Percentiles rank a stretch among this genome's conserved stretches.
phyloP scores from a whole-genome alignment of 2,329 filamentous ascomycete species.

The Neonectria coccinea region DNA sequence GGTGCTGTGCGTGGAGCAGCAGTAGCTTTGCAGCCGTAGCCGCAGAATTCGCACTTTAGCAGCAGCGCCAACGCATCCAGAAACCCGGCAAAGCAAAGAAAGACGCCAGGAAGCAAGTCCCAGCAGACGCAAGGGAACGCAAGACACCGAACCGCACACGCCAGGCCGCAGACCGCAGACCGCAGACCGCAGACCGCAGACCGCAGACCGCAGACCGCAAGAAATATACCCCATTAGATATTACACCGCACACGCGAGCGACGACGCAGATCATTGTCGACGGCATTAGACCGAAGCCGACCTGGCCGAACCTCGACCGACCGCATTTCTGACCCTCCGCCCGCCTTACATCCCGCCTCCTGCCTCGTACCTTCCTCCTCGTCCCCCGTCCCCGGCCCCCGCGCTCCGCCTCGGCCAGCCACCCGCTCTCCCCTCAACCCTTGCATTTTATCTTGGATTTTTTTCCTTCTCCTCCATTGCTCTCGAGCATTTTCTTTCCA shows the following conservation, averaged over 20 bases:
- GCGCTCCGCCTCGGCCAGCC: conserved; percentile 30
- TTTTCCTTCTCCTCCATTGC: conserved; percentile 18
- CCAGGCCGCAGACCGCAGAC: no score
- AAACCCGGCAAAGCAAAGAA: neutral
- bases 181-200: neutral
- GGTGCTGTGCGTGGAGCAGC: conserved; percentile 11
- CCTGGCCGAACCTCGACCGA: conserved; percentile 18
- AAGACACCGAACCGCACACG: neutral
- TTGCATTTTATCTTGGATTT: conserved; percentile 29
- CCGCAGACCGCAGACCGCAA: neutral
- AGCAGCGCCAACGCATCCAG: conserved; percentile 19
- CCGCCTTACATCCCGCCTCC: conserved; percentile 7
- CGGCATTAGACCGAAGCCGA: conserved; percentile 19
- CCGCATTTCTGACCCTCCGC: conserved; percentile 15
- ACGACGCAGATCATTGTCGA: conserved; percentile 11
- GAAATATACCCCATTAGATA: neutral
- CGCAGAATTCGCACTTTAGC: conserved; percentile 7
- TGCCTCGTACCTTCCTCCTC: conserved; percentile 9
- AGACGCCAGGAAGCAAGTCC: neutral
- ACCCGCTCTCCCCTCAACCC: conserved; percentile 20
- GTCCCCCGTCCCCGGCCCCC: conserved; percentile 35
- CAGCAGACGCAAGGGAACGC: conserved; percentile 7
- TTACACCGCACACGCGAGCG: conserved; percentile 9
- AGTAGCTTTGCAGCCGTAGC: conserved; percentile 22
- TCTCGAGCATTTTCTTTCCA: conserved; percentile 10